A percentile compares a stretch with the other conserved stretches of the same genome.
phyloP scores from a whole-genome alignment of 768 basidiomycete species.

The Russula virescens region DNA sequence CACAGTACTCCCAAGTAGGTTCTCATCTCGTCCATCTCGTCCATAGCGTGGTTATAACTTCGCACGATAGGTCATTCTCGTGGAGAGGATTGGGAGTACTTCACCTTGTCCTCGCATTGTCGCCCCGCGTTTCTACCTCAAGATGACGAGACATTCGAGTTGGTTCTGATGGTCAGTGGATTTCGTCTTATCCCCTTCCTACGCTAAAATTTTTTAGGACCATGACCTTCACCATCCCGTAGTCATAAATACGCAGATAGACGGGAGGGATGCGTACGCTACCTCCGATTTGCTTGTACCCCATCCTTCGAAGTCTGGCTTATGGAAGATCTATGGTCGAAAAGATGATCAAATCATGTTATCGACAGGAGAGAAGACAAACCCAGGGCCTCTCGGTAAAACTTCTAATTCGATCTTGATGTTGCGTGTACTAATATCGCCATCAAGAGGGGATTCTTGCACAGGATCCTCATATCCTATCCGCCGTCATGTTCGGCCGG shows the following conservation, averaged over 20 bases:
- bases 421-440: not conserved
- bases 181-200: not conserved
- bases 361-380: constrained; percentile 33
- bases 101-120: constrained; percentile 23
- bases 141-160: constrained; percentile 25
- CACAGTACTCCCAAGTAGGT: constrained; percentile 24
- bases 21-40: not conserved
- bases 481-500: constrained; percentile 33
- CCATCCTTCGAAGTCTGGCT: constrained; percentile 38
- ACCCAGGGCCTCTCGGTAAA: constrained; percentile 31
- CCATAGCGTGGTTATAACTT: not conserved
- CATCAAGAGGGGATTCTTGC: constrained; percentile 36
- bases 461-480: constrained; percentile 29
- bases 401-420: not conserved
- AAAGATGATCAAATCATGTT: constrained; percentile 33
- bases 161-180: constrained; percentile 25
- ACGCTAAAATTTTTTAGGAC: constrained; percentile 16
- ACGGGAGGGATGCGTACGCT: constrained; percentile 38
- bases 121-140: constrained; percentile 22
- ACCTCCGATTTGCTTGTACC: constrained; percentile 40
- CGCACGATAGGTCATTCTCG: constrained; percentile 7
- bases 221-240: constrained; percentile 25
- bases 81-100: constrained; percentile 28
- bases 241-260: constrained; percentile 32
- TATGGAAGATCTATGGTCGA: constrained; percentile 31